Percentiles rank a stretch among this genome's conserved stretches.
These are phyloP conservation scores for Fusarium chlamydosporum DNA, from an alignment of 2,329 filamentous ascomycete species.

Conservation along the genomic window DNA sequence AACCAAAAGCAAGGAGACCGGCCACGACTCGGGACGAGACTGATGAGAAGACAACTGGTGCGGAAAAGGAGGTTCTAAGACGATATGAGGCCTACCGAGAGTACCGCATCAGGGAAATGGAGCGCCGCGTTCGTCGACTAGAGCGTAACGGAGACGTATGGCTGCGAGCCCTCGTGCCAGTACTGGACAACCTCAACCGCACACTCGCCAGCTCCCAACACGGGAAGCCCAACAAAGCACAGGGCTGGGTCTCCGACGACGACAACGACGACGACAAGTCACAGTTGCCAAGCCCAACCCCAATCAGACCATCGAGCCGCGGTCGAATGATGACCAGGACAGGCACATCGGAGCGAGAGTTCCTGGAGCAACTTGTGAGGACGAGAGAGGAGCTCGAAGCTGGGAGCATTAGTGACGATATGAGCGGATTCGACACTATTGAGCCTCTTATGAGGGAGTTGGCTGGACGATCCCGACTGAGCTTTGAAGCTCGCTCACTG, in stretches of 20 bases:
- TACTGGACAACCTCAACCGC: constrained; percentile 62
- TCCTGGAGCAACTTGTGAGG: constrained; percentile 52
- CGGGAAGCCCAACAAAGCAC: constrained; percentile 32
- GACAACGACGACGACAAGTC: constrained; percentile 39
- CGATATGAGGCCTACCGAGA: constrained; percentile 60
- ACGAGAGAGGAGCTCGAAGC: constrained; percentile 47
- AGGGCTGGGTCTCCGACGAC: constrained; percentile 54
- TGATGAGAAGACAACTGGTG: constrained; percentile 43
- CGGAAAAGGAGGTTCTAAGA: constrained; percentile 55
- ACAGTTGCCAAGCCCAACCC: constrained; percentile 20
- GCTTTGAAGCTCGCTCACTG: constrained; percentile 48
- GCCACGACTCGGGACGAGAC: constrained; percentile 45
- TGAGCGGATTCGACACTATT: constrained; percentile 57
- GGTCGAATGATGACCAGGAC: constrained; percentile 45
- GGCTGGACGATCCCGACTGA: constrained; percentile 52
- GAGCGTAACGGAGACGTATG: constrained; percentile 64
- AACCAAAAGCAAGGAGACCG: constrained; percentile 42
- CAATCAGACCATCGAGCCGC: constrained; percentile 35
- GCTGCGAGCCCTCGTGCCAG: constrained; percentile 60
- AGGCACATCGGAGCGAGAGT: constrained; percentile 51
- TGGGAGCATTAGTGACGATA: constrained; percentile 50
- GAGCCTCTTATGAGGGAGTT: constrained; percentile 64
- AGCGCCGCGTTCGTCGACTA: constrained; percentile 61
- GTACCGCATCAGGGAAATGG: constrained; percentile 62
- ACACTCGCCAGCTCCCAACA: constrained; percentile 50